Conservation (phyloP, 2,329 filamentous ascomycete genomes). For the Cladosporium sp. region DNA sequence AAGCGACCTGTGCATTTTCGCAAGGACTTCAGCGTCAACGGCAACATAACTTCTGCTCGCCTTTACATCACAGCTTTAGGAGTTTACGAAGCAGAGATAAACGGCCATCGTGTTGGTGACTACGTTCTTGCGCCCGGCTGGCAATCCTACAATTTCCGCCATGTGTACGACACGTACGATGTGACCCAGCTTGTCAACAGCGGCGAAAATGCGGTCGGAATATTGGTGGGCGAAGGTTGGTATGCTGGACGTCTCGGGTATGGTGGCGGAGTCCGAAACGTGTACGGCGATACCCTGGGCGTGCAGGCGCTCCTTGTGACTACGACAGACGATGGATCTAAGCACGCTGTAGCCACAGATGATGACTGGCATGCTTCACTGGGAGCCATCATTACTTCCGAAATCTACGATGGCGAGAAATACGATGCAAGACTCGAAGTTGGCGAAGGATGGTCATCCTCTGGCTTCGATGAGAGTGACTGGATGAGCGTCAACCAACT, state of each 20-base stretch:
- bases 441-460: slow-evolving; percentile 1
- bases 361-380: slow-evolving; percentile 34
- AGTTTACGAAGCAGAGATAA: slow-evolving; percentile 32
- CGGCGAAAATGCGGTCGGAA: slow-evolving; percentile 37
- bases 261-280: slow-evolving; percentile 29
- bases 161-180: slow-evolving; percentile 52
- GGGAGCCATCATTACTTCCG: slow-evolving; percentile 34
- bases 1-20: slow-evolving; percentile 1
- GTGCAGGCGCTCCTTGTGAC: slow-evolving; percentile 39
- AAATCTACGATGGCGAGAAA: slow-evolving; percentile 51
- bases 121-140: slow-evolving; percentile 46
- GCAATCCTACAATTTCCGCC: slow-evolving; percentile 47
- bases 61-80: slow-evolving; percentile 8
- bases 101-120: slow-evolving; percentile 36
- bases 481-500: slow-evolving; percentile 33
- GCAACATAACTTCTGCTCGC: not conserved
- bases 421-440: slow-evolving; percentile 42
- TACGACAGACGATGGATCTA: slow-evolving; percentile 30
- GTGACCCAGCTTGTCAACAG: slow-evolving; percentile 38
- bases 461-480: slow-evolving; percentile 23
- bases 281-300: slow-evolving; percentile 39
- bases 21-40: not conserved
- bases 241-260: slow-evolving; percentile 39
- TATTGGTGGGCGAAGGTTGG: slow-evolving; percentile 49
- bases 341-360: slow-evolving; percentile 33